Evolutionary conservation across 2,329 filamentous ascomycete genomes (phyloP).

Genomic region (Cercospora canescens): DNA sequence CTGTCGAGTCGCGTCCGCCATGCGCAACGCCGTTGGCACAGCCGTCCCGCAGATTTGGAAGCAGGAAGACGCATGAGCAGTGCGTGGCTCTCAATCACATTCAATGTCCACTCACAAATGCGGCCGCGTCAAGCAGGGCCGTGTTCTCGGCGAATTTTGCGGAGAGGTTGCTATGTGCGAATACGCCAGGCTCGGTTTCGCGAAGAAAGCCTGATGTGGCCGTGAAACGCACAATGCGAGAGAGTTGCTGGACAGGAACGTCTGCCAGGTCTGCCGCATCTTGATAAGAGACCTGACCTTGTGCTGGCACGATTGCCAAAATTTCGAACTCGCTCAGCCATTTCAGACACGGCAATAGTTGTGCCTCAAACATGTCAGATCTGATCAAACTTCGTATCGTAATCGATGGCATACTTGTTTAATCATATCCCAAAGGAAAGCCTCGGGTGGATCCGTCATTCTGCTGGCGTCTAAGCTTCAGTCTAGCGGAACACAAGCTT

Average conservation of each 20-base stretch:
- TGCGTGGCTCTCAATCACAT: neutral
- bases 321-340: constrained; percentile 50
- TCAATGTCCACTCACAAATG: neutral
- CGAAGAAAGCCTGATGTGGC: neutral
- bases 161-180: neutral
- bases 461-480: neutral
- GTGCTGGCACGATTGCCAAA: constrained; percentile 47
- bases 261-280: constrained; percentile 46
- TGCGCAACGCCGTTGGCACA: neutral
- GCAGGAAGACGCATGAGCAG: neutral
- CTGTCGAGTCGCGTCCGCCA: neutral
- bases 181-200: neutral
- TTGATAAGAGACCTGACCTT: constrained; percentile 37
- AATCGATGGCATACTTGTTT: neutral
- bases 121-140: neutral
- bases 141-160: neutral
- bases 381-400: neutral
- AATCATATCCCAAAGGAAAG: neutral
- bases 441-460: neutral
- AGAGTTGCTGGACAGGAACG: constrained; percentile 32
- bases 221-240: neutral
- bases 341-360: constrained; percentile 42
- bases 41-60: neutral
- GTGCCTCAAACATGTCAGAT: constrained; percentile 1
- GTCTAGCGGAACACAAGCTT: neutral